phyloP scores from a whole-genome alignment of 495 filamentous ascomycete species.

The Aspergillus carlsbadensis region DNA sequence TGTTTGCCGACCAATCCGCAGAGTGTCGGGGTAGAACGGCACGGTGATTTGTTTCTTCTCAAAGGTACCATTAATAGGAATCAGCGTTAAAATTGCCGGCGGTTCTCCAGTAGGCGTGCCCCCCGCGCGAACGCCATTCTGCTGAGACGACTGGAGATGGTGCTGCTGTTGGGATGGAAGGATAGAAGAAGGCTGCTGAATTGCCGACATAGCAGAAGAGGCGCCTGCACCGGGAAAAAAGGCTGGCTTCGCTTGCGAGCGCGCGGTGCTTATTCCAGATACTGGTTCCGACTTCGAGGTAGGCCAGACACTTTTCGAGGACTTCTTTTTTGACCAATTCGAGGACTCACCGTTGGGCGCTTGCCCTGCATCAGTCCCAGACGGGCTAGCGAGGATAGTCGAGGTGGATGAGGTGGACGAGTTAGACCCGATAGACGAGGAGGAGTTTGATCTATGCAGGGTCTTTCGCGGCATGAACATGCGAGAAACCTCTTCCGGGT shows the following conservation, averaged over 20 bases:
- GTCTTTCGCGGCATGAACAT: slow-evolving; percentile 87
- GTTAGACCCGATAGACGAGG: slow-evolving; percentile 75
- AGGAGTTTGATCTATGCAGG: slow-evolving; percentile 81
- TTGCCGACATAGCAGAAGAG: slow-evolving; percentile 64
- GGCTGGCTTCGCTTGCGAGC: slow-evolving; percentile 60
- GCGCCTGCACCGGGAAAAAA: slow-evolving; percentile 67
- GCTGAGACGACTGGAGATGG: slow-evolving; percentile 56
- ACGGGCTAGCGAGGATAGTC: slow-evolving; percentile 41
- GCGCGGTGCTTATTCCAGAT: slow-evolving; percentile 59
- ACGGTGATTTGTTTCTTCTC: slow-evolving; percentile 94
- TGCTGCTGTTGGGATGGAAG: slow-evolving; percentile 64
- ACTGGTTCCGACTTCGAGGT: slow-evolving; percentile 66
- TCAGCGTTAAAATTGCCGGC: slow-evolving; percentile 73
- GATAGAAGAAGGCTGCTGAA: slow-evolving; percentile 73
- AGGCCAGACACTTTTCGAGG: slow-evolving; percentile 69
- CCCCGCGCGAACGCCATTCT: slow-evolving; percentile 62
- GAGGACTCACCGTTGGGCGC: slow-evolving; percentile 41
- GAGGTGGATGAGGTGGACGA: slow-evolving; percentile 50
- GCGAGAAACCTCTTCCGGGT: slow-evolving; percentile 79
- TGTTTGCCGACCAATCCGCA: slow-evolving; percentile 93
- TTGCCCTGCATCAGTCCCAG: slow-evolving; percentile 51
- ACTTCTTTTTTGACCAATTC: slow-evolving; percentile 66
- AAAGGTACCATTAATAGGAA: slow-evolving; percentile 91
- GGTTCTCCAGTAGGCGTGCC: slow-evolving; percentile 55
- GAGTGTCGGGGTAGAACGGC: slow-evolving; percentile 81